Conservation (phyloP, 352 stramenopile genomes). For the Peronosclerospora sorghi region DNA sequence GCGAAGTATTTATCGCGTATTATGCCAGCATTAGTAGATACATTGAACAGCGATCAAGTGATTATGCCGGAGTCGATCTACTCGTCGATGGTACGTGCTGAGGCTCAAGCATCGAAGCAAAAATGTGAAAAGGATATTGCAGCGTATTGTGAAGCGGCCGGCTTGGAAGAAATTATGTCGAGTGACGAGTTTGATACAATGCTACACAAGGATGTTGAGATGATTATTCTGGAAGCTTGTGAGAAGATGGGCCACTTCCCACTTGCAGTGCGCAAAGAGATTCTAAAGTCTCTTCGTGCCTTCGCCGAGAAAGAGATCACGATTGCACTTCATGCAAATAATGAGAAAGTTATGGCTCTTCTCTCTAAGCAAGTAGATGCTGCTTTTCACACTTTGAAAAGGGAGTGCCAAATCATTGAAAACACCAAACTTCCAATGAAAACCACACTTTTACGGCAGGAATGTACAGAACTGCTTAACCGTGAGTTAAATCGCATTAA, state of each 20-base stretch:
- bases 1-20: slow-evolving; percentile 61
- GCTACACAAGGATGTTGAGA: slow-evolving; percentile 38
- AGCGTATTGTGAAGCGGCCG: slow-evolving; percentile 51
- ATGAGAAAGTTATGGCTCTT: slow-evolving; percentile 42
- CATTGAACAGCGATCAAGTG: slow-evolving; percentile 76
- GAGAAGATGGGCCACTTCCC: slow-evolving; percentile 42
- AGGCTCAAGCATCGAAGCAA: slow-evolving; percentile 53
- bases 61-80: slow-evolving; percentile 87
- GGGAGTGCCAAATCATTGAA: slow-evolving; percentile 47
- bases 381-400: slow-evolving; percentile 41
- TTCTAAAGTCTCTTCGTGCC: slow-evolving; percentile 29
- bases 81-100: slow-evolving; percentile 71
- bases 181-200: slow-evolving; percentile 45
- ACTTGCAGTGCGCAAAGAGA: slow-evolving; percentile 47
- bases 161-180: slow-evolving; percentile 45
- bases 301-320: slow-evolving; percentile 63
- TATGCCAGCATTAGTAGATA: slow-evolving; percentile 67
- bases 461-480: slow-evolving; percentile 36
- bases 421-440: slow-evolving; percentile 52
- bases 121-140: slow-evolving; percentile 52
- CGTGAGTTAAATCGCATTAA: slow-evolving; percentile 38
- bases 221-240: slow-evolving; percentile 44
- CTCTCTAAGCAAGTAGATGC: slow-evolving; percentile 47
- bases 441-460: slow-evolving; percentile 31
- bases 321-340: slow-evolving; percentile 56